phyloP scores from a whole-genome alignment of 2,329 filamentous ascomycete genomes.

The Tetracladium maxilliforme region DNA sequence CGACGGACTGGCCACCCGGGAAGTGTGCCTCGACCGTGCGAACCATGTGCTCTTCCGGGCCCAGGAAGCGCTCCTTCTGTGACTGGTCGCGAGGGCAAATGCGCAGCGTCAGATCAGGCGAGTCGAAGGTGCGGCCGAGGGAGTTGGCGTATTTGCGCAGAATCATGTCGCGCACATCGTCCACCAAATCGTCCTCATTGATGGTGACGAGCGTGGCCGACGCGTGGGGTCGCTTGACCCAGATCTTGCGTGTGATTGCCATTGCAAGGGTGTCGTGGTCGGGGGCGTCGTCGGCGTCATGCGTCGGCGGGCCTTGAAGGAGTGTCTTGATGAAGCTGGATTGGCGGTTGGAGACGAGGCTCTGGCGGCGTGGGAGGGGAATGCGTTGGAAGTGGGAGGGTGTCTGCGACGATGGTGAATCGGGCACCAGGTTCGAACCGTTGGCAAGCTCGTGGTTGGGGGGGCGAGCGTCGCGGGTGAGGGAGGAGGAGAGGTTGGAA shows the following conservation, averaged over 20 bases:
- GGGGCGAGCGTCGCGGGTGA: too few relatives aligned
- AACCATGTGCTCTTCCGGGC: slow-evolving; percentile 74
- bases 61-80: slow-evolving; percentile 52
- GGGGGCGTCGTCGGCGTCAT: slow-evolving; percentile 21
- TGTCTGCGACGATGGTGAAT: too few relatives aligned
- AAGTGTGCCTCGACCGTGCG: slow-evolving; percentile 70
- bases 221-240: slow-evolving; percentile 77
- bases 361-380: slow-evolving; percentile 20
- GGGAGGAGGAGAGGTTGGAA: too few relatives aligned
- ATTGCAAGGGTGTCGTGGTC: slow-evolving; percentile 15
- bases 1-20: slow-evolving; percentile 72
- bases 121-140: slow-evolving; percentile 74
- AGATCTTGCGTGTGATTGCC: slow-evolving; percentile 61
- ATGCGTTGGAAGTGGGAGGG: too few relatives aligned
- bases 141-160: slow-evolving; percentile 90
- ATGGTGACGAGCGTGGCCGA: slow-evolving; percentile 81
- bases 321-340: slow-evolving; percentile 34
- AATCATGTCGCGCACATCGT: slow-evolving; percentile 87
- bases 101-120: slow-evolving; percentile 74
- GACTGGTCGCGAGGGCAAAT: slow-evolving; percentile 57
- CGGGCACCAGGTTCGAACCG: too few relatives aligned
- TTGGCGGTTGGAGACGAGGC: slow-evolving; percentile 27
- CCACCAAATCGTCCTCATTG: slow-evolving; percentile 78
- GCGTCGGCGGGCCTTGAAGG: slow-evolving; percentile 26
- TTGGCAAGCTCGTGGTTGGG: too few relatives aligned